Base-by-base conservation (phyloP, 2,329 filamentous ascomycete genomes). In the Fusarium sp. region DNA sequence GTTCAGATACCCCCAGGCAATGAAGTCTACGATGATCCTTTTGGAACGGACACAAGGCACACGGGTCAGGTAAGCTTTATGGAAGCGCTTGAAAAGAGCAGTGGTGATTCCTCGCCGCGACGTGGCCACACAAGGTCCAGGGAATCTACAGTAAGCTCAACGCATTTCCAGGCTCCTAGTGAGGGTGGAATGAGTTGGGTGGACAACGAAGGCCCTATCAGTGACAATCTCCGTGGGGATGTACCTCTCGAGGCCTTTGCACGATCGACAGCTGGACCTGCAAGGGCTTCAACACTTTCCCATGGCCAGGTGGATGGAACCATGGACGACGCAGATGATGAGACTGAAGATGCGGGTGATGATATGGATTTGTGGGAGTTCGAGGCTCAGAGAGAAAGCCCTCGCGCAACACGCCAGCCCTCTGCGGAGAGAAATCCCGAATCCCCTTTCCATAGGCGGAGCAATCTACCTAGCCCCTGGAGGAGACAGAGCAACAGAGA, bases 321-420 rank as follows among this genome's bases (percentile, higher is more conserved):
- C 7, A 66, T 31, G 1, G 66, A 72, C 40, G 69, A 74, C 15
- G 66, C 57, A 36, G 66, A 68, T 18, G 70, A 72, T 11, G 54
- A 48, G 28, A 39, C 67, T 6, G 66, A 73, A 48, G 74, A 69
- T 20, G 55, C 51, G 8, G 80, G 81, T 26, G 83, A 84, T n/a
- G 82, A 83, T 5, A 84, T 83, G 13, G 79, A 89, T 66, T 81
- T 90, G 13, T 90, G 87, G 87, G 87, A 86, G 33, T 72, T 88
- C 24, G 87, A 89, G 72, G 87, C 87, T 13, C 81, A 83, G 54
- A 82, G 87, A 14, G 78, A 81, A 8, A 81, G 81, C 2, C 82
- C 84, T 11, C 75, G 67, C 7, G 70, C 76, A 22, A 52, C 68
- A 34, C 71, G 70, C 24, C 75, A 75, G 42, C 72, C 76, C 2